Conservation (phyloP, 306 rosid species). For the Spatholobus suberectus region DNA sequence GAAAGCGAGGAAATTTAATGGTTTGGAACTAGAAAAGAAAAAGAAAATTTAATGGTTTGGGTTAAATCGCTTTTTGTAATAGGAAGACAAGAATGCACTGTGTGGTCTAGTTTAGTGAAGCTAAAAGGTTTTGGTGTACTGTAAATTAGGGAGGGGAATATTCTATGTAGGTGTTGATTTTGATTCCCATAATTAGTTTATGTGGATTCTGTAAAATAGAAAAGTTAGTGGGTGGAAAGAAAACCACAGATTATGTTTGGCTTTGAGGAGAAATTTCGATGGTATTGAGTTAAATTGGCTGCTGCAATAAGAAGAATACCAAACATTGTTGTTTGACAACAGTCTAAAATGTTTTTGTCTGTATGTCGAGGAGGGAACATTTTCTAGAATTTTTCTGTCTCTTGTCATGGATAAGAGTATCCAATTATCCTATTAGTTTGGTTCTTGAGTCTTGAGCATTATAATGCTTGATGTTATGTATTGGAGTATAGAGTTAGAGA, state of each 20-base stretch:
- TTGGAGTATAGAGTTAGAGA: not conserved
- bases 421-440: not conserved
- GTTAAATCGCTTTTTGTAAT: not conserved
- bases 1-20: not conserved
- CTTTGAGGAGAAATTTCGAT: not conserved
- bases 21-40: too few relatives aligned
- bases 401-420: not conserved
- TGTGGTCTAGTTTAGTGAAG: not conserved
- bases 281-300: not conserved
- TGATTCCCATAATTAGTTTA: not conserved
- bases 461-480: not conserved
- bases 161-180: not conserved
- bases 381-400: not conserved
- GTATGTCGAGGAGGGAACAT: not conserved
- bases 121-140: not conserved
- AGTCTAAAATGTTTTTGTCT: not conserved
- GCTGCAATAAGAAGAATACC: not conserved
- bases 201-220: not conserved
- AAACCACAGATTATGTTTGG: not conserved
- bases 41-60: not conserved
- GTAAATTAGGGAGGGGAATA: not conserved
- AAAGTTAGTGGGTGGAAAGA: not conserved
- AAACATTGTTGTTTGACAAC: not conserved
- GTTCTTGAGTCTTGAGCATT: not conserved
- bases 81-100: not conserved